A percentile compares a stretch with the other conserved stretches of the same genome.
These are phyloP conservation scores for Thymus mandschuricus DNA, from an alignment of 257 asterid species.

Conservation along the genomic window DNA sequence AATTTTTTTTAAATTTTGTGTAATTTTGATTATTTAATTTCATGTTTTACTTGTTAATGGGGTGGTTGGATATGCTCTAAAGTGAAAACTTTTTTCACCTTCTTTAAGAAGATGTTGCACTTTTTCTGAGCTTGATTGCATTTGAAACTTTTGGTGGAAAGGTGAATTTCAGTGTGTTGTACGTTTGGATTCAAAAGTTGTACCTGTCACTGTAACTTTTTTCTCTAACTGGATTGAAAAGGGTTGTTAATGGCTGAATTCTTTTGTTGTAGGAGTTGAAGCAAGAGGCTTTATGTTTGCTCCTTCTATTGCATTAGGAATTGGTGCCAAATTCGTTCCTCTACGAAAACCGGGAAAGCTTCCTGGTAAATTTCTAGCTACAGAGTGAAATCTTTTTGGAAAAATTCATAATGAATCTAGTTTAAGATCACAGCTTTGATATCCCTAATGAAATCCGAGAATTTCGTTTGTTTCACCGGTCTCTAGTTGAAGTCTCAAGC, in stretches of 20 bases:
- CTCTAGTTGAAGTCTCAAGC: background rate
- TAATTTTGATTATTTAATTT: background rate
- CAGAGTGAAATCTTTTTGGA: background rate
- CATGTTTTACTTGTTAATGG: conserved; percentile 23
- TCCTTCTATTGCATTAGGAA: conserved; percentile 76
- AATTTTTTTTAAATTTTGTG: conserved; percentile 24
- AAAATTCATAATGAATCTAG: background rate
- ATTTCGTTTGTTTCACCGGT: background rate
- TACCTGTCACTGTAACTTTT: background rate
- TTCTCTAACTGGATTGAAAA: conserved; percentile 9
- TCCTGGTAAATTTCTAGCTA: conserved; percentile 55
- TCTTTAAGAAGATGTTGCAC: conserved; percentile 7
- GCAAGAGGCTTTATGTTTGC: conserved; percentile 89
- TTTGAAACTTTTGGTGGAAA: conserved; percentile 11
- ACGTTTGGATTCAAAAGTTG: conserved; percentile 14
- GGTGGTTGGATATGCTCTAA: conserved; percentile 18
- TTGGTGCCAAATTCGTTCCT: conserved; percentile 80
- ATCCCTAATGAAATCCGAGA: background rate
- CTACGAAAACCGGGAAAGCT: conserved; percentile 73
- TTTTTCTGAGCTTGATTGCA: conserved; percentile 10
- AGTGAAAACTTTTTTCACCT: conserved; percentile 6
- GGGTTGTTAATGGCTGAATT: conserved; percentile 13
- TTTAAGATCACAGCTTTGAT: background rate
- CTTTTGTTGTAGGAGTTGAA: conserved; percentile 63
- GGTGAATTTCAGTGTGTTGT: conserved; percentile 1